A percentile compares a stretch with the other conserved stretches of the same genome.
These are phyloP conservation scores for Phylloboletellus chloephorus DNA, from an alignment of 1,284 basidiomycete genomes.

Conservation along the genomic window DNA sequence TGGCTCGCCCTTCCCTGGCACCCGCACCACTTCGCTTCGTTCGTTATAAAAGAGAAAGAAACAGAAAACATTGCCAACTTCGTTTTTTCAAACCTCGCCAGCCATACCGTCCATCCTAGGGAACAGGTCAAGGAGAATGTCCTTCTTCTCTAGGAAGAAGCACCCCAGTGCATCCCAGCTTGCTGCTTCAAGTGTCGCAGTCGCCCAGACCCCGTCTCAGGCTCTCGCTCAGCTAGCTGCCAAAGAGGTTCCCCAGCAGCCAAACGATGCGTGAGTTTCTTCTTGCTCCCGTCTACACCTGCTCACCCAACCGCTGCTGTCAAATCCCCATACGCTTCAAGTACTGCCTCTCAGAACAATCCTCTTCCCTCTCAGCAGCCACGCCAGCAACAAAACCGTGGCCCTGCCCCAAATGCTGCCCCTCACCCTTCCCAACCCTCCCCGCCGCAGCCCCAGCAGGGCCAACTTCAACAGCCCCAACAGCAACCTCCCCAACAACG, in stretches of 20 bases:
- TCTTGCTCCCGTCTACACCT: conserved; percentile 8
- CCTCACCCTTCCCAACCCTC: conserved; percentile 26
- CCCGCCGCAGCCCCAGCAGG: conserved; percentile 21
- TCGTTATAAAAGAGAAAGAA: too few species aligned
- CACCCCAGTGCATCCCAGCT: conserved; percentile 40
- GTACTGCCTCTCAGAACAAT: conserved; percentile 21
- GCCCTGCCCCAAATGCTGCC: conserved; percentile 19
- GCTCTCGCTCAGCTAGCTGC: conserved; percentile 54
- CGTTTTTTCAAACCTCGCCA: conserved; percentile 28
- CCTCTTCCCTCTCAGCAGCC: conserved; percentile 32
- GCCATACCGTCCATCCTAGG: conserved; percentile 55
- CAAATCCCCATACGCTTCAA: conserved; percentile 10
- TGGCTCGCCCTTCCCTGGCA: conserved; percentile 22
- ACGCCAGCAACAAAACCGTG: conserved; percentile 30
- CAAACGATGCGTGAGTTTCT: conserved; percentile 39
- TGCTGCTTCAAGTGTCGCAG: conserved; percentile 42
- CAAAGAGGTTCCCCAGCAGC: conserved; percentile 28
- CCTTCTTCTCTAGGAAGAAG: conserved; percentile 86
- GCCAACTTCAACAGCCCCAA: conserved; percentile 17
- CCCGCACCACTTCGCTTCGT: conserved; percentile 6
- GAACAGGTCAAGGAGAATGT: conserved; percentile 68
- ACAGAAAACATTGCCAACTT: conserved; percentile 15
- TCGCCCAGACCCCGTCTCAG: conserved; percentile 57
- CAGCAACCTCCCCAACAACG: conserved; percentile 40
- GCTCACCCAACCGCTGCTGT: conserved; percentile 11